Base-by-base conservation (phyloP, 2,329 filamentous ascomycete genomes). In the Calcarisporium arbuscula region DNA sequence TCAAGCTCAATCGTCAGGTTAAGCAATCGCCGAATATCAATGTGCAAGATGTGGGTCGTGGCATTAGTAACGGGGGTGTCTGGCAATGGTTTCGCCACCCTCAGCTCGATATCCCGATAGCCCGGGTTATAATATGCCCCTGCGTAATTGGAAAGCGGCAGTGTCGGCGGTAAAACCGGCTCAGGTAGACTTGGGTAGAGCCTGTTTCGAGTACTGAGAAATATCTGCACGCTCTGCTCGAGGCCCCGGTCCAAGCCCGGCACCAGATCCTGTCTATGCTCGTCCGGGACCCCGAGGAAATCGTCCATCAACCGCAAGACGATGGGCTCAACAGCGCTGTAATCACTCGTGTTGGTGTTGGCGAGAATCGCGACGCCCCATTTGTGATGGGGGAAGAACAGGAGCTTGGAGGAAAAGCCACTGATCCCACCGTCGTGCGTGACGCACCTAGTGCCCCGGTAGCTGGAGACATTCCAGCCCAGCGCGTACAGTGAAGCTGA, bases 61-160 rank as follows among this genome's bases (percentile, higher is more conserved):
- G 22, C 36, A 4, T 36, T 19, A 4, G 21, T 30, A 4, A 18
- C 17, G 15, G 25, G 33, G 3, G 30, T 16, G 11, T 30, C 8
- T 19, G 28, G 12, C n/a, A 19, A 29, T 6, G 39, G 35, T 12
- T 35, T 38, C 2, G 32, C 17, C 4, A 42, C 19, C 4, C 22
- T n/a, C 4, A 47, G 28, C 7, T 16, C 27, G 18, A 47, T 10
- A 3, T 15, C 36, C 1, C 38, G 38, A 22, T 40, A 44, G 6
- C 42, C 44, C 0, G 32, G 25, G 46, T 62, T 57, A 38, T 57
- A 55, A 48, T n/a, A n/a, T n/a, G n/a, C n/a, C n/a, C n/a, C n/a
- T n/a, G n/a, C n/a, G n/a, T n/a, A n/a, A n/a, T n/a, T 62, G 63
- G 35, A 61, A 54, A 64, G 58, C 49, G 63, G 63, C 14, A 60